Percentiles rank a stretch among this genome's conserved stretches.
Conservation (phyloP, 2,329 filamentous ascomycete species). For the Epichloe sylvatica region DNA sequence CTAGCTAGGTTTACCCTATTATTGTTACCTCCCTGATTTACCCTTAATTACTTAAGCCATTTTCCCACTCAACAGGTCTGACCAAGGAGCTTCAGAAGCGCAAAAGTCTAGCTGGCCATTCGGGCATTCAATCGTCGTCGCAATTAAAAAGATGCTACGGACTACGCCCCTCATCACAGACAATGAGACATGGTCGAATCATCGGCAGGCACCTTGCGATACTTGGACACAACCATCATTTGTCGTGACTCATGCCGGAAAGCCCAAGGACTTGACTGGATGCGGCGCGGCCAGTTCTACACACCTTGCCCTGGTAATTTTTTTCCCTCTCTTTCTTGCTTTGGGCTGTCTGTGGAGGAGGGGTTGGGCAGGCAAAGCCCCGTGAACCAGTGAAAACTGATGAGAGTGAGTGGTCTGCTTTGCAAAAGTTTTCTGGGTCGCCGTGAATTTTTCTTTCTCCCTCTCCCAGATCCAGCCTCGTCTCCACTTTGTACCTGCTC, state of each 20-base stretch:
- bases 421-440: constrained; percentile 9
- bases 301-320: neutral
- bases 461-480: constrained; percentile 1
- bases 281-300: neutral
- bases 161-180: no score
- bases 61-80: no score
- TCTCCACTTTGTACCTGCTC: constrained; percentile 13
- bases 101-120: no score
- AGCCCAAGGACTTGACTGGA: neutral
- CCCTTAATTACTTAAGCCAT: no score
- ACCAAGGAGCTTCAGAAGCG: neutral
- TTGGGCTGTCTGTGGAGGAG: constrained; percentile 13
- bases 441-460: constrained; percentile 13
- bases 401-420: constrained; percentile 4
- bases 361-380: constrained; percentile 15
- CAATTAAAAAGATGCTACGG: no score
- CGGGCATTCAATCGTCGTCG: no score
- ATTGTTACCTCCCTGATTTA: no score
- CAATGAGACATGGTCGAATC: no score
- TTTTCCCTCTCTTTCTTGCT: neutral
- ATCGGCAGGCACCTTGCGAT: no score
- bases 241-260: neutral
- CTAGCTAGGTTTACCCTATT: no score
- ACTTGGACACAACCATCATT: neutral
- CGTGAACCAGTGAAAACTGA: constrained; percentile 1